phyloP scores from a whole-genome alignment of 768 basidiomycete genomes.

The Lactarius pseudohatsudake region DNA sequence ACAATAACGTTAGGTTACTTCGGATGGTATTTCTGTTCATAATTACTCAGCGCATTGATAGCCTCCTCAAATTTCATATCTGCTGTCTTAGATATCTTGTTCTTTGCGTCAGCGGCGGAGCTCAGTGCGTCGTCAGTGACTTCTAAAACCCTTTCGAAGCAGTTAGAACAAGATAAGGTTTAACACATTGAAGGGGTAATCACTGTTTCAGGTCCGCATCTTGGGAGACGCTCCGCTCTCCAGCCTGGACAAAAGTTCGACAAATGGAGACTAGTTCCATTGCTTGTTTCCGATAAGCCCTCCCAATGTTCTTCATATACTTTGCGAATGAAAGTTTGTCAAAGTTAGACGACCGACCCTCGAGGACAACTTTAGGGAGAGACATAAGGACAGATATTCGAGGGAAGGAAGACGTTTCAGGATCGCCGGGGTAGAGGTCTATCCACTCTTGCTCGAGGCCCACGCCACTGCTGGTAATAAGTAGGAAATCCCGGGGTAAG shows the following conservation, averaged over 20 bases:
- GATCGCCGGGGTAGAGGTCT: not conserved
- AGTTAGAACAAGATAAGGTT: not conserved
- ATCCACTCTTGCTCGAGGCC: not conserved
- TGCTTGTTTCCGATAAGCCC: not conserved
- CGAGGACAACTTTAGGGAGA: not conserved
- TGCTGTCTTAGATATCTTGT: not conserved
- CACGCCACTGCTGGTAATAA: not conserved
- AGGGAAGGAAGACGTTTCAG: not conserved
- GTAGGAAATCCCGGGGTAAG: not conserved
- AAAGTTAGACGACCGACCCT: not conserved
- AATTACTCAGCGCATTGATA: not conserved
- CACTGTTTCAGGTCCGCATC: constrained; percentile 1
- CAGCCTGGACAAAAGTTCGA: constrained; percentile 7
- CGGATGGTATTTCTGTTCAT: not conserved
- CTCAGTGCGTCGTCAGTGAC: constrained; percentile 9
- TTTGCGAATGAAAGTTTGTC: not conserved
- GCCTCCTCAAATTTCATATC: not conserved
- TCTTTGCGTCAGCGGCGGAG: not conserved
- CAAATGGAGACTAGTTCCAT: constrained; percentile 9
- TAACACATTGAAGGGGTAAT: not conserved
- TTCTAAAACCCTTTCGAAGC: not conserved
- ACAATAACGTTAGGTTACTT: not conserved
- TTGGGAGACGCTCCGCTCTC: not conserved
- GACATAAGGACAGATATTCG: not conserved
- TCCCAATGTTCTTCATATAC: not conserved